Evolutionary conservation across 176 grass and related monocot genomes (phyloP), one percentile per base, ranked within the genome.

Genomic region (Dactylis glomerata): DNA sequence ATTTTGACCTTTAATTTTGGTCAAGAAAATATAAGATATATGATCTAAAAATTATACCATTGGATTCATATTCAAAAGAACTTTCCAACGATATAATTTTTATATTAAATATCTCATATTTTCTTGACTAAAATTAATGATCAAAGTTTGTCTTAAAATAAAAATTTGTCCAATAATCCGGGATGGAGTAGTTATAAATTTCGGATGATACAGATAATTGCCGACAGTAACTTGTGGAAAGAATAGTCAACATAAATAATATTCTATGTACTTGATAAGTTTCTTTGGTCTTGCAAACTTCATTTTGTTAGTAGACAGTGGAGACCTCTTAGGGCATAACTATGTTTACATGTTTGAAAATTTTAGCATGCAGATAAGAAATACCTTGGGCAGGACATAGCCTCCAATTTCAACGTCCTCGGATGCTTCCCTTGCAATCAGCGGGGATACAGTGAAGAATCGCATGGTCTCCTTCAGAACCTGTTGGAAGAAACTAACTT

Each of bases 391-490:
- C 22, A 94, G 80, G 58, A 91, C 6, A 75, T 89, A 80, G 19
- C 86, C 92, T 3, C 89, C 83, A 52, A 94, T 16, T 54, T 94
- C 86, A 6, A 94, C 89, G 23, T 85, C 24, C 17, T 88, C 83
- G 51, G 76, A 84, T 82, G 83, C 76, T 46, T 86, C 83, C 37
- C 92, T 70, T 61, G 86, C 92, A 68, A 94, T 62, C 10, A 94
- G 79, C 5, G 92, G 92, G 19, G 86, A 89, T 5, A 73, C 92
- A 0, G 36, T 87, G 75, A 63, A 94, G 64, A 89, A 89, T 82
- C 89, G 87, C 92, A 94, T 89, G 19, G 86, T 46, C 46, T 94
- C 89, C 80, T 91, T 91, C 76, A 94, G 37, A 51, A 91, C 88
- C 92, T 94, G 44, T 57, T 26, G 2, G 23, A 10, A 5, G 9